Evolutionary conservation across 176 grass and related monocot genomes (phyloP).

Genomic region (Juncus inflexus): DNA sequence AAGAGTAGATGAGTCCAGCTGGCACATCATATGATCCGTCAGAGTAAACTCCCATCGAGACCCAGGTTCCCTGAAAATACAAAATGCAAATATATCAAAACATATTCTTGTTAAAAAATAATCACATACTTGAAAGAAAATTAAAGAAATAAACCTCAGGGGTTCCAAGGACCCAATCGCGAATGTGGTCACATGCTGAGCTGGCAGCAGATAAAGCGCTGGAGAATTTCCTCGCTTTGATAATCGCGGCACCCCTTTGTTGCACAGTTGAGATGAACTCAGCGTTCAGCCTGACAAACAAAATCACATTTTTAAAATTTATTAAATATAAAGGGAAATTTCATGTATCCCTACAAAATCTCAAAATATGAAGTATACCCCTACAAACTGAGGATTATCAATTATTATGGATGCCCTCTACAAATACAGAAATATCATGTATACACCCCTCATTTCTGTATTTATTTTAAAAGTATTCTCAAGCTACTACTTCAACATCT

Average conservation of each 20-base stretch:
- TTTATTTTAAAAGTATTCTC: no score
- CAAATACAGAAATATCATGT: no score
- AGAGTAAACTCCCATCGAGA: slow-evolving; percentile 96
- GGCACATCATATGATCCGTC: slow-evolving; percentile 96
- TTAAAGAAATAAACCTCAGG: slow-evolving; percentile 52
- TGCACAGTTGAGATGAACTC: slow-evolving; percentile 81
- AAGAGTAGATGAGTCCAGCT: slow-evolving; percentile 89
- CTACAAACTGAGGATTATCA: no score
- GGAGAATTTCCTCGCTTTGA: slow-evolving; percentile 92
- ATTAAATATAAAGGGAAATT: background rate
- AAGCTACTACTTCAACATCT: no score
- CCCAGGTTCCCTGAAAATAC: slow-evolving; percentile 59
- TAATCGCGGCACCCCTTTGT: slow-evolving; percentile 93
- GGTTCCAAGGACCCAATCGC: slow-evolving; percentile 91
- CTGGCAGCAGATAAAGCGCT: slow-evolving; percentile 95
- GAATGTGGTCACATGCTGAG: slow-evolving; percentile 96
- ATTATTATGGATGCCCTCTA: no score
- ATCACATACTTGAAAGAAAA: no score
- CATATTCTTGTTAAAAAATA: background rate
- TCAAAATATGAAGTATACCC: no score
- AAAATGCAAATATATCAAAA: background rate
- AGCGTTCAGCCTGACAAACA: slow-evolving; percentile 53
- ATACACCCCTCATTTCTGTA: no score
- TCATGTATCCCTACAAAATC: no score
- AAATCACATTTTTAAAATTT: slow-evolving; percentile 6